phyloP scores from a whole-genome alignment of 2,329 filamentous ascomycete species.

The Tolypocladium cylindrosporum region DNA sequence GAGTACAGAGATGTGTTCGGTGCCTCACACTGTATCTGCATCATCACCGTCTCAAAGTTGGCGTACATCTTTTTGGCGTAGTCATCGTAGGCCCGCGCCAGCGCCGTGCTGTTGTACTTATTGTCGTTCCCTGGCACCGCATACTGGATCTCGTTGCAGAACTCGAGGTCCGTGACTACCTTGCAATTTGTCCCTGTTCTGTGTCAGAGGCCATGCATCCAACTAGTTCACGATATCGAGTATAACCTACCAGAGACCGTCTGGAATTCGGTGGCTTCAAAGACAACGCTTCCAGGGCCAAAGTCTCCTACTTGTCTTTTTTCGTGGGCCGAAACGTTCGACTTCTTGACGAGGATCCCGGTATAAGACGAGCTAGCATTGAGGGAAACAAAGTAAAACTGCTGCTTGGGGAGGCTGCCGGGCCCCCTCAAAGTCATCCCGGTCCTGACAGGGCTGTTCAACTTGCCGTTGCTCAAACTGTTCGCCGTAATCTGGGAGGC shows the following conservation, averaged over 20 bases:
- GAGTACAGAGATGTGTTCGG: slow-evolving; percentile 67
- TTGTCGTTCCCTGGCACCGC: slow-evolving; percentile 74
- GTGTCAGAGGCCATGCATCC: slow-evolving; percentile 1
- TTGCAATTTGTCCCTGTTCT: slow-evolving; percentile 66
- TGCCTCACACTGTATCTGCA: slow-evolving; percentile 79
- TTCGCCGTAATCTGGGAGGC: slow-evolving; percentile 54
- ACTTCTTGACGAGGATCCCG: slow-evolving; percentile 60
- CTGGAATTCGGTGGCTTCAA: slow-evolving; percentile 58
- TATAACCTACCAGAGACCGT: slow-evolving; percentile 61
- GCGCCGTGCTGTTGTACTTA: slow-evolving; percentile 47
- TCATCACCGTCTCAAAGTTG: slow-evolving; percentile 72
- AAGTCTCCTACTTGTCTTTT: slow-evolving; percentile 23
- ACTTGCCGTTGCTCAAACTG: slow-evolving; percentile 33
- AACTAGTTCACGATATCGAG: neutral
- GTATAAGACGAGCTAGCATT: slow-evolving; percentile 62
- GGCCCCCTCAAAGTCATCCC: slow-evolving; percentile 60
- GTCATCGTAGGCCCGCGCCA: slow-evolving; percentile 69
- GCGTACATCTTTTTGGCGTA: slow-evolving; percentile 59
- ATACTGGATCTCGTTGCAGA: slow-evolving; percentile 84
- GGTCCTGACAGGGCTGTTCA: slow-evolving; percentile 38
- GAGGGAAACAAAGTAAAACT: slow-evolving; percentile 75
- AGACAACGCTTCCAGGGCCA: slow-evolving; percentile 67
- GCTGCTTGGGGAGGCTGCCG: slow-evolving; percentile 65
- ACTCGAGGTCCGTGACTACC: slow-evolving; percentile 75
- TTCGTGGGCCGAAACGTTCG: slow-evolving; percentile 33